Conservation (phyloP, 1,284 basidiomycete species). For the Testicularia cyperi region DNA sequence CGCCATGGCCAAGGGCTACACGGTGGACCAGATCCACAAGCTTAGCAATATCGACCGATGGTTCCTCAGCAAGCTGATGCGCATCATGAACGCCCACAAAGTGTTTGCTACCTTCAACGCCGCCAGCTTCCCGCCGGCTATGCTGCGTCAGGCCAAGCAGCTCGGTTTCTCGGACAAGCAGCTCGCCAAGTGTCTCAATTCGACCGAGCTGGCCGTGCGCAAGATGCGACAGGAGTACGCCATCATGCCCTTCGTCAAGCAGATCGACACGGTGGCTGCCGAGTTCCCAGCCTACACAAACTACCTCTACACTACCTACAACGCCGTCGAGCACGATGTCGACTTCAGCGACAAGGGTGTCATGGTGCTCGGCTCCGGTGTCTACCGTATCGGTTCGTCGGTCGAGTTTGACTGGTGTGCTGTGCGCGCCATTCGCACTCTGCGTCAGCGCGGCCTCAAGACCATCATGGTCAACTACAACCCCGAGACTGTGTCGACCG, state of each 20-base stretch:
- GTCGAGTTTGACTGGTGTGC: slow-evolving; percentile 99
- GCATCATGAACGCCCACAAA: slow-evolving; percentile 43
- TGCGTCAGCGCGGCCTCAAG: slow-evolving; percentile 88
- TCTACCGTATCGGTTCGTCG: slow-evolving; percentile 96
- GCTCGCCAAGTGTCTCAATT: slow-evolving; percentile 76
- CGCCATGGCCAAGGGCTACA: slow-evolving; percentile 84
- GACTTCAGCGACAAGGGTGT: slow-evolving; percentile 86
- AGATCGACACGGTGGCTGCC: slow-evolving; percentile 97
- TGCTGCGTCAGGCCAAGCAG: slow-evolving; percentile 85
- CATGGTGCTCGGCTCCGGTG: slow-evolving; percentile 96
- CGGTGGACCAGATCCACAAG: slow-evolving; percentile 91
- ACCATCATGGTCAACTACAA: slow-evolving; percentile 99
- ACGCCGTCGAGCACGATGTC: slow-evolving; percentile 88
- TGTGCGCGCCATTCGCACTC: slow-evolving; percentile 90
- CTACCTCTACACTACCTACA: slow-evolving; percentile 98
- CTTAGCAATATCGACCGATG: slow-evolving; percentile 97
- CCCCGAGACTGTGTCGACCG: slow-evolving; percentile 97
- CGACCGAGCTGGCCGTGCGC: slow-evolving; percentile 85
- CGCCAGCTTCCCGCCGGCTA: slow-evolving; percentile 69
- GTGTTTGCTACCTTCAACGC: slow-evolving; percentile 69
- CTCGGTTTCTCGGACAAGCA: slow-evolving; percentile 94
- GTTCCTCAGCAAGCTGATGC: slow-evolving; percentile 86
- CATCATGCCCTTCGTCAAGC: slow-evolving; percentile 91
- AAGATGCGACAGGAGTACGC: slow-evolving; percentile 78
- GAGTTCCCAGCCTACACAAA: slow-evolving; percentile 99